phyloP scores from a whole-genome alignment of 1,139 yeast species.

The Kurtzmaniella natalensis region DNA sequence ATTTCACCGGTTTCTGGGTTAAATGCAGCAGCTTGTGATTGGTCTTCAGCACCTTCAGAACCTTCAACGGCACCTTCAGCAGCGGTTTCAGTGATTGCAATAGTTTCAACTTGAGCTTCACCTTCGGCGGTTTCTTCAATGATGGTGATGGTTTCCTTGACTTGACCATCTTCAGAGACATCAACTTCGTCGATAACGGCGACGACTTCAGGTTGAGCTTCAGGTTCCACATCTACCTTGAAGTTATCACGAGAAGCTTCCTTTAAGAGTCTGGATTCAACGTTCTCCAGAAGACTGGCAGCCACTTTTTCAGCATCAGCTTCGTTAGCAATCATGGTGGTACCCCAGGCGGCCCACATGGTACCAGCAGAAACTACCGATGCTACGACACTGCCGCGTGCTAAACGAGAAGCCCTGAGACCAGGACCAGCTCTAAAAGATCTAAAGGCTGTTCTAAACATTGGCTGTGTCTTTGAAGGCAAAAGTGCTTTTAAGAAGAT shows the following conservation, averaged over 20 bases:
- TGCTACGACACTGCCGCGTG: slow-evolving; percentile 1
- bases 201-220: not conserved
- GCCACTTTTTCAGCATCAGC: slow-evolving; percentile 11
- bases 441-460: slow-evolving; percentile 2
- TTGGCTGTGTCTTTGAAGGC: too few relatives aligned
- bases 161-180: slow-evolving; percentile 8
- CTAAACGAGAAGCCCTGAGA: not conserved
- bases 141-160: slow-evolving; percentile 8
- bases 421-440: not conserved
- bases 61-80: slow-evolving; percentile 16
- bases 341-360: slow-evolving; percentile 1
- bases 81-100: slow-evolving; percentile 9
- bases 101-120: slow-evolving; percentile 4
- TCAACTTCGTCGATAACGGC: slow-evolving; percentile 8
- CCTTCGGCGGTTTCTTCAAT: slow-evolving; percentile 4
- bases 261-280: slow-evolving; percentile 3
- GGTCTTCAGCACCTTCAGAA: slow-evolving; percentile 15
- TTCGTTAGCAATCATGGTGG: slow-evolving; percentile 10
- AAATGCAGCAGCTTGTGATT: slow-evolving; percentile 63
- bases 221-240: not conserved
- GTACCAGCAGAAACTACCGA: not conserved
- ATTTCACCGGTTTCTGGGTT: slow-evolving; percentile 98
- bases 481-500: too few relatives aligned
- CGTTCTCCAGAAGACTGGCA: too few relatives aligned
- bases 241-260: slow-evolving; percentile 3